These are phyloP conservation scores for Neoboletus magnificus DNA, from an alignment of 768 basidiomycete species.

Conservation along the genomic window DNA sequence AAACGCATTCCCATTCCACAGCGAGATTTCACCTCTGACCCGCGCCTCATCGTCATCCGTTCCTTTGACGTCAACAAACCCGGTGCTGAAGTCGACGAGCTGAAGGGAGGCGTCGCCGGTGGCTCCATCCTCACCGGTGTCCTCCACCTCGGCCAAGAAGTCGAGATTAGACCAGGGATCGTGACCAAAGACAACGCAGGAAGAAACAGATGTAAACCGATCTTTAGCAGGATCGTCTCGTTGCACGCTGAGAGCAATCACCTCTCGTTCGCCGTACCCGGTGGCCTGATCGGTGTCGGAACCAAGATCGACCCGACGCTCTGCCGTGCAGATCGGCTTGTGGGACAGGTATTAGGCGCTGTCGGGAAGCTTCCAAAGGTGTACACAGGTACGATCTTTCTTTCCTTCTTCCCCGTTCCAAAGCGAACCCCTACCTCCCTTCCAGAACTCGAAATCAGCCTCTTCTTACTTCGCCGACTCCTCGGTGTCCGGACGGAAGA, in stretches of 20 bases:
- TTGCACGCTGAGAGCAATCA: slow-evolving; percentile 95
- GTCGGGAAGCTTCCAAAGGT: slow-evolving; percentile 94
- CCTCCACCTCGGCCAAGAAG: slow-evolving; percentile 84
- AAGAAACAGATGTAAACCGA: slow-evolving; percentile 87
- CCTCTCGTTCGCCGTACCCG: slow-evolving; percentile 92
- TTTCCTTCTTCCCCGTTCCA: background rate
- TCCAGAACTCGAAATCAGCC: slow-evolving; percentile 83
- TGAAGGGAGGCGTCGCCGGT: slow-evolving; percentile 98
- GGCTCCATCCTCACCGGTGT: slow-evolving; percentile 94
- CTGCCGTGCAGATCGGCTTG: slow-evolving; percentile 93
- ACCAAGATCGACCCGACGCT: slow-evolving; percentile 95
- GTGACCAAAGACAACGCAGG: slow-evolving; percentile 93
- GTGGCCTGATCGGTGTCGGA: slow-evolving; percentile 97
- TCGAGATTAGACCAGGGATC: slow-evolving; percentile 96
- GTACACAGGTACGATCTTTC: slow-evolving; percentile 61
- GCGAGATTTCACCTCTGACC: slow-evolving; percentile 89
- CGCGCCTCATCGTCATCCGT: slow-evolving; percentile 95
- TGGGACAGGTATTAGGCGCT: slow-evolving; percentile 94
- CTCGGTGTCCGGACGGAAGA: slow-evolving; percentile 99
- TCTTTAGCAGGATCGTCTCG: slow-evolving; percentile 87
- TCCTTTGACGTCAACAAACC: slow-evolving; percentile 99
- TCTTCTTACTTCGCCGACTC: slow-evolving; percentile 92
- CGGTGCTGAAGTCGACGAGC: slow-evolving; percentile 92
- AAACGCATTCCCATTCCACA: slow-evolving; percentile 93
- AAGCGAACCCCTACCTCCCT: no score